These are phyloP conservation scores for Zygosaccharomyces bisporus DNA, from an alignment of 805 yeast species.

Conservation along the genomic window DNA sequence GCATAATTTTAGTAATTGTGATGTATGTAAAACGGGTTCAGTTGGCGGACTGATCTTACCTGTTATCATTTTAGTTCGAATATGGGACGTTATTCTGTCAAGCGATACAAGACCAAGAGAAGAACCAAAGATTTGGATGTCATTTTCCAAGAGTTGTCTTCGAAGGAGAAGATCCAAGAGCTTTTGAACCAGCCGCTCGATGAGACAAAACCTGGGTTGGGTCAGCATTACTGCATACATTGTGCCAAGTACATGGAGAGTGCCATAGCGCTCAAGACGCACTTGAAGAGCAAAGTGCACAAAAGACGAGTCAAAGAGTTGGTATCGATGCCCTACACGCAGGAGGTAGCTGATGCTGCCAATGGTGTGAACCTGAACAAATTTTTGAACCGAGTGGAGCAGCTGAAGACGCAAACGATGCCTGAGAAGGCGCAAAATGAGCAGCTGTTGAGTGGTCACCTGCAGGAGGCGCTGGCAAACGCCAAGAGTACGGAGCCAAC, in stretches of 20 bases:
- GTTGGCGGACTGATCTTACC: not conserved
- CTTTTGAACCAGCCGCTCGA: slow-evolving; percentile 81
- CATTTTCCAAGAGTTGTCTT: slow-evolving; percentile 69
- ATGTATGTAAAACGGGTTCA: not conserved
- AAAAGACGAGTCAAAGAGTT: slow-evolving; percentile 80
- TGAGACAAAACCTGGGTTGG: slow-evolving; percentile 89
- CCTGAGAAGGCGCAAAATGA: slow-evolving; percentile 46
- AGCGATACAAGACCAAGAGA: slow-evolving; percentile 85
- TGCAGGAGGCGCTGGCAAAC: slow-evolving; percentile 26
- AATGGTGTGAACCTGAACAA: slow-evolving; percentile 70
- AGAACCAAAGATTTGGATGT: slow-evolving; percentile 81
- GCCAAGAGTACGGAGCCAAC: slow-evolving; percentile 35
- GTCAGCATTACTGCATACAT: slow-evolving; percentile 89
- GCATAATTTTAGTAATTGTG: not conserved
- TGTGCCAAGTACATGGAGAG: slow-evolving; percentile 91
- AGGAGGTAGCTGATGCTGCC: slow-evolving; percentile 87
- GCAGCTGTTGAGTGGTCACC: slow-evolving; percentile 32
- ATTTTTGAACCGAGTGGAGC: slow-evolving; percentile 60
- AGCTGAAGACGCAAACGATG: slow-evolving; percentile 50
- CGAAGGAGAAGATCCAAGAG: slow-evolving; percentile 56
- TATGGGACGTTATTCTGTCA: slow-evolving; percentile 87
- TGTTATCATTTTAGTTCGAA: not conserved
- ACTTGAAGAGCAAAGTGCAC: slow-evolving; percentile 73
- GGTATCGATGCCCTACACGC: slow-evolving; percentile 76
- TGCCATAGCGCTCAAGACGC: slow-evolving; percentile 66